Base-by-base conservation (phyloP, 371 early-diverging fungal species). In the Batkoa obscura region DNA sequence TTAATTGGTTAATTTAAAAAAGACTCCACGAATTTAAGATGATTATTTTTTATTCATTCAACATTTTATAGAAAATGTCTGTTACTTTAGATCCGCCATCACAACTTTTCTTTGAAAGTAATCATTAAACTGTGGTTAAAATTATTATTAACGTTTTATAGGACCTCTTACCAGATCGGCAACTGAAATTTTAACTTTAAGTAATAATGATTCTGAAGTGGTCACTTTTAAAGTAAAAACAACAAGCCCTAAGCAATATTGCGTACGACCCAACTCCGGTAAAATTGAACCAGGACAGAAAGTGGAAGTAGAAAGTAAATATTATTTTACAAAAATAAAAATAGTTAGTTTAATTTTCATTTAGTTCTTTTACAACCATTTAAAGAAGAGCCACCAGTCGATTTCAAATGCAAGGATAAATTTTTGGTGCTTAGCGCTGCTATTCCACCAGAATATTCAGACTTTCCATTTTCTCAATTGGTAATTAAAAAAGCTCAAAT, bases 221-320 rank as follows among this genome's bases (percentile, higher is more conserved):
- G 70, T 85, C 37, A 82, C 86, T 9, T 98, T 92, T 73, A 95
- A 98, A 70, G 88, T 98, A 65, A 94, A 94, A 65, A 98, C 98
- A 2, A 98, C 96, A 5, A 90, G 92, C 0, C 98, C 98, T 17
- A 91, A 91, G 69, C 88, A 89, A 66, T 98, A 94, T 68, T 90
- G 89, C 62, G 90, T 98, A 38, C 81, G 92, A 33, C 96, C 98
- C 50, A 98, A 94, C 72, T 79, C 88, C 38, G 95, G 95, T 23
- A 69, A 79, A 47, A 74, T 98, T 53, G 79, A 79, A 37, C 79
- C 93, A 2, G 76, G 80, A 39, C 67, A 72, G 32, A 62, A 77
- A 23, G 68, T 83, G 46, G 81, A 86, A 56, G 81, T 95, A 17
- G 81, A 86, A 69, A 75, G 86, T 84, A 76, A 64, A 57, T 39